A percentile compares a stretch with the other conserved stretches of the same genome.
phyloP scores from a whole-genome alignment of 768 basidiomycete species.

The Boletus vermiculosoides region DNA sequence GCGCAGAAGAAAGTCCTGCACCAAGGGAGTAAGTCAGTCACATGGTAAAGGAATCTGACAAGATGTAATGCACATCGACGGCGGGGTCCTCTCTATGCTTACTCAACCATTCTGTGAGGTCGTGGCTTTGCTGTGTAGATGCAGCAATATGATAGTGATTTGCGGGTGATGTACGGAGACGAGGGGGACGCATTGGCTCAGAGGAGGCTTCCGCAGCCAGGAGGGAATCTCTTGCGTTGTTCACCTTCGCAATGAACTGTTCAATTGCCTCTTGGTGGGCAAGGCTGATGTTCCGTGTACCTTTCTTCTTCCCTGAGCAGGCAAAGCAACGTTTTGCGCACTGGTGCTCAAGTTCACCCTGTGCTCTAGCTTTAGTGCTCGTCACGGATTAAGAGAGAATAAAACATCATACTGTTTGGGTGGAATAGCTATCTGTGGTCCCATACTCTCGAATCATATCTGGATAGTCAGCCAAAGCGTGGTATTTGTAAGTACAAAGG shows the following conservation, averaged over 20 bases:
- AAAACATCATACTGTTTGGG: no score
- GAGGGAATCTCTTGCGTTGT: background rate
- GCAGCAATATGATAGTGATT: background rate
- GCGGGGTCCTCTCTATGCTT: background rate
- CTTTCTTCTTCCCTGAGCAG: background rate
- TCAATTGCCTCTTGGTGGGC: background rate
- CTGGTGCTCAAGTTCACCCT: constrained; percentile 41
- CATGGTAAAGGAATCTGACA: no score
- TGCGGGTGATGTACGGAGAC: background rate
- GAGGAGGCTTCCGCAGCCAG: background rate
- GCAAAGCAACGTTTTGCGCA: constrained; percentile 35
- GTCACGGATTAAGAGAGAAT: no score
- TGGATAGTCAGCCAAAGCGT: background rate
- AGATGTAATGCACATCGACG: background rate
- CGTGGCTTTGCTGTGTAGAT: background rate
- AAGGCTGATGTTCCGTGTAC: background rate
- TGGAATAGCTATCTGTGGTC: constrained; percentile 36
- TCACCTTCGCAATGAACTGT: background rate
- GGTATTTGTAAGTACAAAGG: constrained; percentile 15
- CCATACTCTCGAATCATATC: constrained; percentile 22
- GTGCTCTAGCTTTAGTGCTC: background rate
- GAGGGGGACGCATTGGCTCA: background rate
- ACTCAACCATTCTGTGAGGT: no score
- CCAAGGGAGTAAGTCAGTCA: no score
- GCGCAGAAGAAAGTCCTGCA: no score